phyloP scores from a whole-genome alignment of 192 early-diverging fungal genomes.

The Allomyces macrogynus region DNA sequence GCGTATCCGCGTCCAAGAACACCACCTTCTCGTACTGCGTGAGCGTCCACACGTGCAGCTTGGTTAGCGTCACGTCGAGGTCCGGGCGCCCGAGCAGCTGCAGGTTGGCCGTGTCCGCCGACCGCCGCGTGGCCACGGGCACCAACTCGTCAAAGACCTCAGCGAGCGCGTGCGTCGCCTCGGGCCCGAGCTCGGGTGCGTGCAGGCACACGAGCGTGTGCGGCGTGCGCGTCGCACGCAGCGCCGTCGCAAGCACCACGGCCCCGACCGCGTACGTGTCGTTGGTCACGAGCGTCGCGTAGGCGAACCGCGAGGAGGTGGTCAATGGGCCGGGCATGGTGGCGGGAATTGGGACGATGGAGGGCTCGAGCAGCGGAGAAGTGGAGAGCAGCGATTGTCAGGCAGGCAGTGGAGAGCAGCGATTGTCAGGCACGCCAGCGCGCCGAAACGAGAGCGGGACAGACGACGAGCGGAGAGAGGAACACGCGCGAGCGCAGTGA shows the following conservation, averaged over 20 bases:
- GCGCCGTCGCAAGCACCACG: conserved; percentile 50
- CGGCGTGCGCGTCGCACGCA: conserved; percentile 40
- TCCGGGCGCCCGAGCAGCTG: conserved; percentile 71
- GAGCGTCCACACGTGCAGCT: conserved; percentile 69
- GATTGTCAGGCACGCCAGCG: no score
- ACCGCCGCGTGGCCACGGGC: conserved; percentile 38
- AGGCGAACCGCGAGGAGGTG: conserved; percentile 20
- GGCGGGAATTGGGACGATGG: no score
- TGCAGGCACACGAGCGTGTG: conserved; percentile 47
- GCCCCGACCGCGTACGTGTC: conserved; percentile 74
- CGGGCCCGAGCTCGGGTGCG: conserved; percentile 31
- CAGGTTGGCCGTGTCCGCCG: conserved; percentile 35
- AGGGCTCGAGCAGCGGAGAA: no score
- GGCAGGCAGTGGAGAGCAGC: no score
- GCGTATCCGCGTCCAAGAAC: conserved; percentile 81
- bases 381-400: no score
- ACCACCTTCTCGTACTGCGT: conserved; percentile 43
- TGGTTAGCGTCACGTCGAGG: conserved; percentile 72
- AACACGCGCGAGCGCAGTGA: no score
- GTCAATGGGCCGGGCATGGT: no score
- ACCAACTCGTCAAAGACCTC: conserved; percentile 50
- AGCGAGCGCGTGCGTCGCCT: conserved; percentile 24
- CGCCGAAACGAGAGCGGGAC: no score
- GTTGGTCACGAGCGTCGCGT: conserved; percentile 67
- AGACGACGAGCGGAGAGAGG: no score